Base-by-base conservation (phyloP, 2,329 filamentous ascomycete genomes). In the Pleurostoma richardsiae region DNA sequence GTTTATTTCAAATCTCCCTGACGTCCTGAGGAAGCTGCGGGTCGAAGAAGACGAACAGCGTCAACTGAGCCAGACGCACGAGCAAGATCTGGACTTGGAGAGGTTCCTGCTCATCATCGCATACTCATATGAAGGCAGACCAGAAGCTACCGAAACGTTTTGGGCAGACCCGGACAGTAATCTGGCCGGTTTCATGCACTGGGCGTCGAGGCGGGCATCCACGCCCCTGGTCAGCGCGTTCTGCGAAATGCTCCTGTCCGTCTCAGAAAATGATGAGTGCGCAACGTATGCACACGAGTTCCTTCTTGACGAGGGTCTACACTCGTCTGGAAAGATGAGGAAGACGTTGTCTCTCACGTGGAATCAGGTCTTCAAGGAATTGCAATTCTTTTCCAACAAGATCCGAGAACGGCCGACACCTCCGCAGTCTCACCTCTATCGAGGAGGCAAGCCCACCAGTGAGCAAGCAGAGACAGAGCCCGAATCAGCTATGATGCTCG, bases 191-290 rank as follows among this genome's bases (percentile, higher is more conserved):
- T 99, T 99, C 62, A 77, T 99, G 62, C 88, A 95, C 53, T 99
- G 94, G 94, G 88, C 91, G n/a, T 96, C 94, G 4, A 86, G 90
- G 56, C 80, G 94, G 57, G 90, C 95, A 50, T 96, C 95, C 1
- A 96, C 95, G 1, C 94, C 94, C n/a, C 79, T 96, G 28, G 91
- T 95, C 49, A 94, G 90, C 51, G 91, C 92, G 10, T 99, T 97
- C 57, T 99, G 94, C 65, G 92, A 97, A 62, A 92, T 99, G 83
- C 74, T 99, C 11, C 88, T 90, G 59, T 86, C 91, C 2, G 85
- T 99, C 42, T 89, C 94, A 0, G 83, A 85, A 44, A 90, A 90
- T 44, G 82, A 89, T 45, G 81, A 88, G 45, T 94, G 89, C 56
- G 92, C 94, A 29, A 85, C 86, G 45, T 79, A 87, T 11, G 90